phyloP scores from a whole-genome alignment of 352 stramenopile genomes.

The Phytophthora sp. region DNA sequence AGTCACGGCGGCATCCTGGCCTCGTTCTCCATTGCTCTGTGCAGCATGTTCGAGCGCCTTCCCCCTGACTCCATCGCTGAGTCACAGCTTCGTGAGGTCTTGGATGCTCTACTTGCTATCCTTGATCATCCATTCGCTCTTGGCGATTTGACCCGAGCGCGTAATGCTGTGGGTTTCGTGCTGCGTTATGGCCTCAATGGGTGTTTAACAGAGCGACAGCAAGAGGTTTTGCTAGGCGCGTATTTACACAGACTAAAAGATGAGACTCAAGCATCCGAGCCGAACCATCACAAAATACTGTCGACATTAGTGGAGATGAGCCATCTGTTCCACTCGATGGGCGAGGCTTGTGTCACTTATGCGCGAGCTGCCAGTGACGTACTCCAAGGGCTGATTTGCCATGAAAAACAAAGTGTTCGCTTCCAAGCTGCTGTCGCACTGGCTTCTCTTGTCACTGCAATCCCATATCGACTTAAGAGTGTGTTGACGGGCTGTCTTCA shows the following conservation, averaged over 20 bases:
- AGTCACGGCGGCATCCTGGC: constrained; percentile 73
- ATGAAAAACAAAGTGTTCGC: constrained; percentile 81
- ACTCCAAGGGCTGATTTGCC: constrained; percentile 52
- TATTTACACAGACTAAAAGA: constrained; percentile 64
- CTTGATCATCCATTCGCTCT: constrained; percentile 79
- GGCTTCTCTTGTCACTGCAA: constrained; percentile 64
- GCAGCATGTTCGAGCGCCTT: constrained; percentile 80
- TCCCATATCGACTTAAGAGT: constrained; percentile 68
- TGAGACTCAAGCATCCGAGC: constrained; percentile 37
- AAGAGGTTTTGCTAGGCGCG: constrained; percentile 62
- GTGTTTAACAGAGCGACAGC: constrained; percentile 71
- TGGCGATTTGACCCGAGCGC: constrained; percentile 72
- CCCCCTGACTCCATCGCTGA: constrained; percentile 67
- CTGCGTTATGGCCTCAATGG: constrained; percentile 69
- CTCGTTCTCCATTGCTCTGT: constrained; percentile 73
- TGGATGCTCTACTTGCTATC: constrained; percentile 68
- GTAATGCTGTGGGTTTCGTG: constrained; percentile 81
- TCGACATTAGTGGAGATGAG: constrained; percentile 66
- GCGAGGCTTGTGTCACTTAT: constrained; percentile 60
- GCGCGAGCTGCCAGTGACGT: constrained; percentile 43
- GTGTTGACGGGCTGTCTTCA: constrained; percentile 52
- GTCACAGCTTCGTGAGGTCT: constrained; percentile 66
- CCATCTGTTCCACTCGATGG: constrained; percentile 74
- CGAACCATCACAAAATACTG: constrained; percentile 76
- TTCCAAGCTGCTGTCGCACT: constrained; percentile 72